Evolutionary conservation across 176 grass and related monocot genomes (phyloP).

Genomic region (Tillandsia leiboldiana): DNA sequence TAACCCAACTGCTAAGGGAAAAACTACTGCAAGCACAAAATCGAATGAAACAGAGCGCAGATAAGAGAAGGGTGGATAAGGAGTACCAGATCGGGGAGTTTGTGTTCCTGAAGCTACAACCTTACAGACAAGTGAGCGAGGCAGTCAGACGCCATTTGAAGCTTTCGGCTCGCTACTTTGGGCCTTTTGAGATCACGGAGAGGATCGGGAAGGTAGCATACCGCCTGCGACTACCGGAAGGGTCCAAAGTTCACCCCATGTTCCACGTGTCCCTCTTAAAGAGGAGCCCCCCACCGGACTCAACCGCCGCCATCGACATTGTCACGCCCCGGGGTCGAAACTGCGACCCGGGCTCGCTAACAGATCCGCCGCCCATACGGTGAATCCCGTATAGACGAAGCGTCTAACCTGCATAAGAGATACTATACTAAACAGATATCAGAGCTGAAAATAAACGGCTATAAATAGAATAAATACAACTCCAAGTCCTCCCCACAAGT

Average conservation of each 20-base stretch:
- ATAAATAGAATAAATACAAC: too few species aligned
- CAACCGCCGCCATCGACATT: too few species aligned
- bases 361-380: too few species aligned
- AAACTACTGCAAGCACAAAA: background rate
- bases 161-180: background rate
- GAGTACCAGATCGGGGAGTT: background rate
- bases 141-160: background rate
- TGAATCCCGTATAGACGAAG: too few species aligned
- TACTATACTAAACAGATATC: too few species aligned
- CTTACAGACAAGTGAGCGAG: background rate
- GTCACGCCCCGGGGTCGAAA: too few species aligned
- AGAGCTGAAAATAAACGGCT: too few species aligned
- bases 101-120: slow-evolving; percentile 5
- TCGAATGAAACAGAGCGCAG: background rate
- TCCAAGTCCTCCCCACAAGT: too few species aligned
- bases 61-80: background rate
- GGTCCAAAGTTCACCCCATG: background rate
- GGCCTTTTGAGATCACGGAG: background rate
- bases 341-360: too few species aligned
- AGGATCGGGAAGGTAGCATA: background rate
- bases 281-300: too few species aligned
- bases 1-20: background rate
- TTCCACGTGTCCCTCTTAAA: too few species aligned
- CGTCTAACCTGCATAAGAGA: too few species aligned
- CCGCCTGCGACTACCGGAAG: background rate